Evolutionary conservation across 176 grass and related monocot genomes (phyloP), one percentile per base, ranked within the genome.

Genomic region (Zoysia pacifica): DNA sequence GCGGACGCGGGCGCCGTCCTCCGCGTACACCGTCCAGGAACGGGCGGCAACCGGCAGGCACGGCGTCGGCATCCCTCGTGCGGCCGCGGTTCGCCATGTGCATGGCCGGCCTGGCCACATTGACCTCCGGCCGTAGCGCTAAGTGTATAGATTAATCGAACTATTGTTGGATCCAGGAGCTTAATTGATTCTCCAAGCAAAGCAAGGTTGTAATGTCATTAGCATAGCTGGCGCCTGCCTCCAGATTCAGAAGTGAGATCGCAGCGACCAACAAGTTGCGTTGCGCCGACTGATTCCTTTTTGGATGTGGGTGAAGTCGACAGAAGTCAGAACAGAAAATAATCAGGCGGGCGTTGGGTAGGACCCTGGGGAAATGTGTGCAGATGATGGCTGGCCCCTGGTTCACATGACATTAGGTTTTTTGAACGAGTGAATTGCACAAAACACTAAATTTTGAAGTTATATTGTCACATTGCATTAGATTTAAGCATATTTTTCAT

Each of bases 81-180:
- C 38, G 55, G 18, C 46, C 11, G 59, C 6, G 28, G 28, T 28
- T 28, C 28, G 28, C 67, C 69, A 51, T 81, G 79, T 77, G 36
- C 12, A 3, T 28, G 42, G 51, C 13, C 73, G 52, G 65, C 59
- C 20, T 6, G 77, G 39, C 14, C 75, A 35, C 40, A 64, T 71
- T 79, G 83, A 85, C 76, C 76, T 85, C 59, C 60, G 83, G 83
- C 60, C 69, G 59, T 66, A 79, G 35, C 9, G 42, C 83, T 48
- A 48, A 54, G 65, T 85, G 76, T 85, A 73, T 79, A 76, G 51
- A 28, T 47, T 79, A 71, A 28, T 28, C 28, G 28, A 53, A 50
- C 52, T 43, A 62, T 48, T 42, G 11, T 40, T 53, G 65, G 72
- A 28, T 58, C 11, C 19, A 40, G 14, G 37, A 16, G 61, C 9